Evolutionary conservation across 257 asterid species (phyloP), one percentile per base, ranked within the genome.

Genomic region (Solanum sejunctum): DNA sequence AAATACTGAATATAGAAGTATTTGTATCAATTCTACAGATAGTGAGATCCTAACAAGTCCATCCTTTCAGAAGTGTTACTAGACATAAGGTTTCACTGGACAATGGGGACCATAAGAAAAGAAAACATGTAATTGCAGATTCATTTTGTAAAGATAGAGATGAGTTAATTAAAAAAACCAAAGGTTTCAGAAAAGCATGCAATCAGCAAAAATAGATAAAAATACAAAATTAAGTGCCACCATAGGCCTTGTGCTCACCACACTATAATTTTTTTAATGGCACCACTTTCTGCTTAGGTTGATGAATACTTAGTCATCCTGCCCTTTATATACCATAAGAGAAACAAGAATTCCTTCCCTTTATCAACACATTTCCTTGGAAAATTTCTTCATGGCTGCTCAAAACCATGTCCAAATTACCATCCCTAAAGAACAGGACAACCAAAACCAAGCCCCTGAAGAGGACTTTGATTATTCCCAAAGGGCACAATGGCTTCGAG

Each of bases 401-500:
- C 78, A 81, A 84, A 87, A 84, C 89, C 92, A 89, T 20, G 85
- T 89, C 86, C 90, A 85, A 83, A 84, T 88, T 12, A 21, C 86
- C 12, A 85, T 86, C 32, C 89, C 94, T 9, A 64, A 85, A 39
- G 70, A 55, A 45, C 49, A 63, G 8, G 73, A 60, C 52, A 72
- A 71, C n/a, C 66, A 80, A 80, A 83, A 49, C 83, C 87, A 78
- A 69, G 18, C 36, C 84, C 87, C 85, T 1, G 89, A 87, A 77
- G 91, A 88, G 20, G 89, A 90, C 12, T 51, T 88, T 21, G 93
- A 92, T 91, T 93, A 91, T 91, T 52, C 92, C 2, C 85, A 89
- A 45, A 89, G 95, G 85, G 88, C 93, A 0, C 97, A 92, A 78
- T 92, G 98, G 98, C 94, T 93, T 21, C 88, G 95, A 47, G 95